Evolutionary conservation across 1,284 basidiomycete species (phyloP), one percentile per base, ranked within the genome.

Genomic region (Papiliotrema flavescens): DNA sequence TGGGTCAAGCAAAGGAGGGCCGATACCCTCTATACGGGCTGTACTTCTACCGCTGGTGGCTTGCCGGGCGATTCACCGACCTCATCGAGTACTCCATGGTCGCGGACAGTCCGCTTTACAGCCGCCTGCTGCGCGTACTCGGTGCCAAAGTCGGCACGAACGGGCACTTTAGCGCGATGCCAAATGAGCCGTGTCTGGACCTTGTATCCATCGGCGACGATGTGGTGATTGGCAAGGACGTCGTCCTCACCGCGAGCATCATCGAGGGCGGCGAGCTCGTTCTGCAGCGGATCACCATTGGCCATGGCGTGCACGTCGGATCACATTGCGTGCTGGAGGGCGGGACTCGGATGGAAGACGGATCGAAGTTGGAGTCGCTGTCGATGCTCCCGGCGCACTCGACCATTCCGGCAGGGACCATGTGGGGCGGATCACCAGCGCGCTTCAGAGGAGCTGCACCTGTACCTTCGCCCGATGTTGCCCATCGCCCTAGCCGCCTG

Each of bases 31-130:
- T 50, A 7, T 50, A 50, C 40, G 49, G 49, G 36, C 24, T 42
- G 8, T 50, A 42, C 40, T 50, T 42, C n/a, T 50, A 42, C 28
- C 49, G 49, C 13, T 50, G 49, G 40, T 50, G 49, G 49, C 40
- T 50, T 22, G 49, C 49, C 24, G 24, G 26, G 8, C 14, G 24
- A 28, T 50, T 50, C 24, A 24, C 24, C 39, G 49, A 28, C 14
- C 20, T 50, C 15, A 39, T 50, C 49, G 49, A 41, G 11, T 37
- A 41, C 6, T 14, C 23, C 13, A 43, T 35, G 17, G 36, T 37
- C 35, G 37, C 23, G 26, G 49, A 50, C 14, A 14, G 23, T 14
- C 28, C 28, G n/a, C 40, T 50, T 2, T 50, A 50, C 32, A 36
- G 37, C n/a, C 28, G 17, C 26, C 36, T 50, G 4, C 49, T 50